Percentiles rank a stretch among this genome's conserved stretches.
These are phyloP conservation scores for Globisporangium mamillatum DNA, from an alignment of 352 stramenopile genomes.

Conservation along the genomic window DNA sequence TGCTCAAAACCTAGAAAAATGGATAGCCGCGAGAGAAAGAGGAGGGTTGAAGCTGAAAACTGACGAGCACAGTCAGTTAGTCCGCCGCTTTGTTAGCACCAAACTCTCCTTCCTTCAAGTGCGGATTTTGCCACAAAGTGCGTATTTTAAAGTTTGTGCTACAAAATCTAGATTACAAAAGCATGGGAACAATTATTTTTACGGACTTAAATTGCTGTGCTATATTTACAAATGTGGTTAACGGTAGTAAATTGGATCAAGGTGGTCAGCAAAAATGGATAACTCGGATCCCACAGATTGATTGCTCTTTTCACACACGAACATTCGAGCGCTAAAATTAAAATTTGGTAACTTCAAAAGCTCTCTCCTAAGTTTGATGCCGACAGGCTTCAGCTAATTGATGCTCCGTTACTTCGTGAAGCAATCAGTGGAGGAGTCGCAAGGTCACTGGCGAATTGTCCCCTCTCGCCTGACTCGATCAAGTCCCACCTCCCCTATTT, in stretches of 20 bases:
- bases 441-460: background rate
- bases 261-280: background rate
- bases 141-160: too few relatives aligned
- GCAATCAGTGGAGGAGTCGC: background rate
- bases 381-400: background rate
- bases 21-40: background rate
- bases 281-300: background rate
- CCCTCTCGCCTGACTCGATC: background rate
- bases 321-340: background rate
- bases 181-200: background rate
- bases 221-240: background rate
- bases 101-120: background rate
- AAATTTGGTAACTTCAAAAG: too few relatives aligned
- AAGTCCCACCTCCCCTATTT: background rate
- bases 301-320: background rate
- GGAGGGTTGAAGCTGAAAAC: background rate
- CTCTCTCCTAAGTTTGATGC: too few relatives aligned
- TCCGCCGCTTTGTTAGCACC: background rate
- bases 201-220: background rate
- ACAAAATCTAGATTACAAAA: too few relatives aligned
- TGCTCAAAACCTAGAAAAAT: background rate
- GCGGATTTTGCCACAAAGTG: background rate
- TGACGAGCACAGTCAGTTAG: background rate
- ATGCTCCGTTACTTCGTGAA: background rate
- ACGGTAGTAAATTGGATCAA: background rate